Percentiles rank a stretch among this genome's conserved stretches.
Conservation (phyloP, 768 basidiomycete genomes). For the Kondoa malvinella region DNA sequence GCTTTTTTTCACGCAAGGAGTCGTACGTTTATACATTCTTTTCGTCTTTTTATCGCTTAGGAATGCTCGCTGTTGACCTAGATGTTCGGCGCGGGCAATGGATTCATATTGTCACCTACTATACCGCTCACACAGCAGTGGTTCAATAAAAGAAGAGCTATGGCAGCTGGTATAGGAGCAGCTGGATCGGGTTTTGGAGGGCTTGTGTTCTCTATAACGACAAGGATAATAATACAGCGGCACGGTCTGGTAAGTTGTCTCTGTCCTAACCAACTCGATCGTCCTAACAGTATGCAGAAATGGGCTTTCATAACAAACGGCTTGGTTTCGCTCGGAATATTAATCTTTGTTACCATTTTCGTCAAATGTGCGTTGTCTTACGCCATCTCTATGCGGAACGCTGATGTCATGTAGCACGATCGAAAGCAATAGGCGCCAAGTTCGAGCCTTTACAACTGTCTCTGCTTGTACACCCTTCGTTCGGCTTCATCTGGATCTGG, state of each 20-base stretch:
- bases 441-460: slow-evolving; percentile 27
- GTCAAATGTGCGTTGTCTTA: slow-evolving; percentile 20
- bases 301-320: slow-evolving; percentile 32
- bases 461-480: slow-evolving; percentile 29
- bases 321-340: slow-evolving; percentile 26
- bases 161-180: neutral
- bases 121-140: slow-evolving; percentile 11
- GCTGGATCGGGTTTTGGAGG: neutral
- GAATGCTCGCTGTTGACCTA: no score
- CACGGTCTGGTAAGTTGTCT: slow-evolving; percentile 23
- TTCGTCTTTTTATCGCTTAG: no score
- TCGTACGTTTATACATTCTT: no score
- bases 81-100: neutral
- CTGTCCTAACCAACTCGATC: slow-evolving; percentile 18
- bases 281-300: slow-evolving; percentile 22
- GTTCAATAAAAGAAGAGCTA: slow-evolving; percentile 23
- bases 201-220: neutral
- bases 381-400: neutral
- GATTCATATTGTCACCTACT: neutral
- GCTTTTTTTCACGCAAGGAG: slow-evolving; percentile 27
- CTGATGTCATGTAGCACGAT: slow-evolving; percentile 13
- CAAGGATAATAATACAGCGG: neutral
- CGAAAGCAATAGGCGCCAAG: slow-evolving; percentile 27
- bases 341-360: slow-evolving; percentile 28
- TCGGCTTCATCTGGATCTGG: slow-evolving; percentile 30